These are phyloP conservation scores for Astragalus membranaceus DNA, from an alignment of 306 rosid genomes.

Conservation along the genomic window DNA sequence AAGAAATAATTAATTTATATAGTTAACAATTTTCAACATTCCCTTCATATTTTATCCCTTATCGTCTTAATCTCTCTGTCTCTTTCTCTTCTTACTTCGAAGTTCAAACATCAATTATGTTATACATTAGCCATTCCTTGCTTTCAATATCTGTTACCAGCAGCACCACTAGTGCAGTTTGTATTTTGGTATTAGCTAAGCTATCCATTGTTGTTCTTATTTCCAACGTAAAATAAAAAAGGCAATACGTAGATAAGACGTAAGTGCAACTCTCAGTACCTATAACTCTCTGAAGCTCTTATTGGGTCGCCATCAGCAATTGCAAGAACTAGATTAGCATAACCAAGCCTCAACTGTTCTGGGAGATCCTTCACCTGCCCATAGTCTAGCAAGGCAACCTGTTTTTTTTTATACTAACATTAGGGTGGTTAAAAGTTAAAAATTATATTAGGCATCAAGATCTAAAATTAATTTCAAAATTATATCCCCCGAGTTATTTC, in stretches of 20 bases:
- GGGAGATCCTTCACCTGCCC: slow-evolving; percentile 99
- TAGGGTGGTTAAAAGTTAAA: slow-evolving; percentile 21
- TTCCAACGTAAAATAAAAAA: slow-evolving; percentile 5
- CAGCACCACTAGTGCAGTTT: not conserved
- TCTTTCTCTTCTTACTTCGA: not conserved
- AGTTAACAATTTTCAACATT: not conserved
- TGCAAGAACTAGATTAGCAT: slow-evolving; percentile 84
- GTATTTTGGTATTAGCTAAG: not conserved
- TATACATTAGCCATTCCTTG: slow-evolving; percentile 1
- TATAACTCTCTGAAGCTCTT: slow-evolving; percentile 68
- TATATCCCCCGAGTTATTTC: not conserved
- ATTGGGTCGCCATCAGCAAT: slow-evolving; percentile 73
- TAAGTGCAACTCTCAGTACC: slow-evolving; percentile 37
- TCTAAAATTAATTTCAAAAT: slow-evolving; percentile 17
- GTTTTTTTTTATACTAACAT: slow-evolving; percentile 20
- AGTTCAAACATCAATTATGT: slow-evolving; percentile 5
- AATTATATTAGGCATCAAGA: slow-evolving; percentile 1
- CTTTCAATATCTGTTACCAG: slow-evolving; percentile 13
- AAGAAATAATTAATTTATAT: slow-evolving; percentile 10
- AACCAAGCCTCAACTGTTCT: slow-evolving; percentile 78
- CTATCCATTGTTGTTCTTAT: slow-evolving; percentile 2
- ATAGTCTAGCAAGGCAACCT: slow-evolving; percentile 94
- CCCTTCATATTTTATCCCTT: not conserved
- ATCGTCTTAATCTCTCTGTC: not conserved
- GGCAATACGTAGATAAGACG: not conserved